Conservation (phyloP, 148 eudicot species). For the Arctostaphylos glauca region DNA sequence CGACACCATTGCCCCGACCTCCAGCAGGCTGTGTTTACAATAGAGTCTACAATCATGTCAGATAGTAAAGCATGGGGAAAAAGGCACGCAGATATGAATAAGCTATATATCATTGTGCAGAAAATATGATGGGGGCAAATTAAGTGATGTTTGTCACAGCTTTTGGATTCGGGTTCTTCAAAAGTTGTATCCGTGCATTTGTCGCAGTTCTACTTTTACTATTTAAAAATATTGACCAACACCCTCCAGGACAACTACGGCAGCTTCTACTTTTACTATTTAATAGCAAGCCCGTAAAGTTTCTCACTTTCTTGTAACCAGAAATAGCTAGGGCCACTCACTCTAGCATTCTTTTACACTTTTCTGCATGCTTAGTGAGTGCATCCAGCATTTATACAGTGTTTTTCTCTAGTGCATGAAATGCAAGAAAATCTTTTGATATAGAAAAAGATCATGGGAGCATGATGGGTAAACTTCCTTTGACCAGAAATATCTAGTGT, state of each 20-base stretch:
- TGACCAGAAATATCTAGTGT: background rate
- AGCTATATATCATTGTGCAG: background rate
- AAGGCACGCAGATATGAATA: background rate
- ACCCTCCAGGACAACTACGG: background rate
- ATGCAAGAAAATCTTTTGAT: no score
- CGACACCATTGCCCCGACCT: constrained; percentile 30
- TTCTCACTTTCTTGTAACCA: background rate
- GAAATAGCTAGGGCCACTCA: background rate
- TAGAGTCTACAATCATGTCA: background rate
- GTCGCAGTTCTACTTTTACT: background rate
- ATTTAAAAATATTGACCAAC: background rate
- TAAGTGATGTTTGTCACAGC: background rate
- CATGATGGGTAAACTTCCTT: background rate
- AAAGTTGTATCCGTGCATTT: background rate
- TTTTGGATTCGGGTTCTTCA: no score
- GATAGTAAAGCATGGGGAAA: background rate
- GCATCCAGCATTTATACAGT: no score
- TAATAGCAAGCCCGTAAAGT: background rate
- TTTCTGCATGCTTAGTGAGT: no score
- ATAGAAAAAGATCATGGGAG: no score
- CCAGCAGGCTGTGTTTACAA: constrained; percentile 26
- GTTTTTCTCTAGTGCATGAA: no score
- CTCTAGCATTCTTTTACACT: no score
- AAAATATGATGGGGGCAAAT: background rate
- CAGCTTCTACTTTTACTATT: no score